phyloP scores from a whole-genome alignment of 2,329 filamentous ascomycete genomes.

The Aspergillus aculeatus region DNA sequence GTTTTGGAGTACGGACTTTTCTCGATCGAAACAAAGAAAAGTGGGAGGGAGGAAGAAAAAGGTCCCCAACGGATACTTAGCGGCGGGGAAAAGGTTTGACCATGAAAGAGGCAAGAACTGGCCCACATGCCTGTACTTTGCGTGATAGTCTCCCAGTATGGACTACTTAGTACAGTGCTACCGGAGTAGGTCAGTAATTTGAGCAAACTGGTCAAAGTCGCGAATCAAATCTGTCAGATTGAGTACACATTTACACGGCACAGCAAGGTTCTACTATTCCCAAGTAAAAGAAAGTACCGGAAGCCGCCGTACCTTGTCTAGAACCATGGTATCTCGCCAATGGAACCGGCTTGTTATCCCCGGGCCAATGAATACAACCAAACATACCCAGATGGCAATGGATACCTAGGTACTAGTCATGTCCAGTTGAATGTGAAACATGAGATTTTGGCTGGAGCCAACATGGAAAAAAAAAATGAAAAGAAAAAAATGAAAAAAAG shows the following conservation, averaged over 20 bases:
- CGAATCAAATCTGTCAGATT: neutral
- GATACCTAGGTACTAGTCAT: neutral
- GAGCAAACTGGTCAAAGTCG: no score
- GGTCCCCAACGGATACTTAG: neutral
- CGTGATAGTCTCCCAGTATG: no score
- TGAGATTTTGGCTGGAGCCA: neutral
- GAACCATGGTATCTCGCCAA: neutral
- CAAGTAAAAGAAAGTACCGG: neutral
- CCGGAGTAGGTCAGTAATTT: no score
- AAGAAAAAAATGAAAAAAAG: neutral
- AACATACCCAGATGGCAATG: neutral
- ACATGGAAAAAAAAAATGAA: no score
- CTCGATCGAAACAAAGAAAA: neutral
- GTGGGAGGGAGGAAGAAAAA: neutral
- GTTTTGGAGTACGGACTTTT: neutral
- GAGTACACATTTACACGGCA: neutral
- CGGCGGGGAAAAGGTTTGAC: neutral
- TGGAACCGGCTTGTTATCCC: conserved; percentile 2
- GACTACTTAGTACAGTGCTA: no score
- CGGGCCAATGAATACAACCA: neutral
- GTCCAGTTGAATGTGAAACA: conserved; percentile 2
- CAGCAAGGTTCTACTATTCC: neutral
- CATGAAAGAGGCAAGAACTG: neutral
- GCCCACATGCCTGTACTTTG: neutral
- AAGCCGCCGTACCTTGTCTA: neutral